Base-by-base conservation (phyloP, 441 rosid genomes). In the Mallotus japonicus region DNA sequence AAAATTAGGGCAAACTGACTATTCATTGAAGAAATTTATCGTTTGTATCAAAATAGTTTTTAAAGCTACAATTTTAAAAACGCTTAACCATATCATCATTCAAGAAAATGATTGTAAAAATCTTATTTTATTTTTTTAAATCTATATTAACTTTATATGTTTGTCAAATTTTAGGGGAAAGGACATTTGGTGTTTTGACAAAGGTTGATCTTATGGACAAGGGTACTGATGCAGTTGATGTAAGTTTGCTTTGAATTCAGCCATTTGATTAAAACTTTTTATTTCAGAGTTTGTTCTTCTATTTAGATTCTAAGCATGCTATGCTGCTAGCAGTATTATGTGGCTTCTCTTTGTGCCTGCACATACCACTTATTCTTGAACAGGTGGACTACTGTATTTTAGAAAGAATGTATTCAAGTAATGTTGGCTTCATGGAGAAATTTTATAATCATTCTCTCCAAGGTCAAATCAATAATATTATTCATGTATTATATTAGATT, bases 201-300 rank as follows among this genome's bases (percentile, higher is more conserved):
- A 95, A 95, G 87, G 92, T 92, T 71, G 99, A 95, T 82, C 96
- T 95, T 75, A 95, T 95, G 99, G 99, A 95, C 72, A 90, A 88
- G 89, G 99, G 97, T 56, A 95, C 99, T n/a, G 96, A 95, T 86
- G 98, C 99, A 66, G 98, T 85, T 58, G 99, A 92, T 63, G 99
- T 95, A 88, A 89, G 92, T 83, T 76, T 70, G 62, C 72, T 73
- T 76, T 28, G 32, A 28, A 28, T 28, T 28, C 32, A 2, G 32
- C 32, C 32, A 28, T 28, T 28, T 28, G 32, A 28, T 28, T 28
- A 2, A 2, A 1, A 2, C 32, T 2, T 28, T 28, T 28, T 28
- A 28, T 28, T 28, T 28, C 32, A 28, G 32, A 28, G 32, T 28
- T 28, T 28, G 32, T 28, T 28, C 32, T 28, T 28, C 32, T 28